Evolutionary conservation across 1,139 yeast genomes (phyloP).

Genomic region (Lodderomyces orthopsilosis): DNA sequence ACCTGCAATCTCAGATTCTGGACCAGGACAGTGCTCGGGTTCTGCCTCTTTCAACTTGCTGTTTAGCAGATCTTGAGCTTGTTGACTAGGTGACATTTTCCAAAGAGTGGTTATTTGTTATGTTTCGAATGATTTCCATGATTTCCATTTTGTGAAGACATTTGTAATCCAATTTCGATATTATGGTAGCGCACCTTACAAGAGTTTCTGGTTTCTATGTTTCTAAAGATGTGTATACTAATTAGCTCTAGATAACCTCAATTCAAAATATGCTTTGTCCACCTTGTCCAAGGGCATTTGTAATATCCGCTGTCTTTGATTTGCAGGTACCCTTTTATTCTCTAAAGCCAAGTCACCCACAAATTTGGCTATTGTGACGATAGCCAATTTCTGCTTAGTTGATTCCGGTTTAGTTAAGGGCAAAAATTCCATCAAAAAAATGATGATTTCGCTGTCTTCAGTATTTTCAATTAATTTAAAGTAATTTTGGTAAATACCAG

Average conservation of each 20-base stretch:
- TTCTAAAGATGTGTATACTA: background rate
- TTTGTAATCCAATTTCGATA: background rate
- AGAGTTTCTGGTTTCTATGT: too few species aligned
- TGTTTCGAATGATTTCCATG: background rate
- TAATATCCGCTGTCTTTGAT: conserved; percentile 24
- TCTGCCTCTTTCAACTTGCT: conserved; percentile 51
- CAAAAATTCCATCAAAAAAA: conserved; percentile 42
- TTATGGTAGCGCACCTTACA: background rate
- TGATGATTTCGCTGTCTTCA: conserved; percentile 17
- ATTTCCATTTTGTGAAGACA: background rate
- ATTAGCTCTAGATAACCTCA: background rate
- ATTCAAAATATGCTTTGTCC: conserved; percentile 39
- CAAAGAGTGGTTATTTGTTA: background rate
- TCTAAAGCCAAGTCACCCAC: conserved; percentile 42
- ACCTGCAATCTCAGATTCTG: conserved; percentile 92
- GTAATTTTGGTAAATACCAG: conserved; percentile 55
- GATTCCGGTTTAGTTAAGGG: conserved; percentile 33
- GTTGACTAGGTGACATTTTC: conserved; percentile 24
- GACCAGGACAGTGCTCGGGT: conserved; percentile 98
- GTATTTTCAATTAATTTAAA: conserved; percentile 24
- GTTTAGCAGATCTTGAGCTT: conserved; percentile 12
- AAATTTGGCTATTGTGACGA: conserved; percentile 49
- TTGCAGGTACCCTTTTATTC: conserved; percentile 14
- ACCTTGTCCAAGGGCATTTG: conserved; percentile 47
- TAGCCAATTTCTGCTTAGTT: conserved; percentile 43